Percentiles rank a stretch among this genome's conserved stretches.
Conservation (phyloP, 805 yeast species). For the Grigorovia yakushimaensis region DNA sequence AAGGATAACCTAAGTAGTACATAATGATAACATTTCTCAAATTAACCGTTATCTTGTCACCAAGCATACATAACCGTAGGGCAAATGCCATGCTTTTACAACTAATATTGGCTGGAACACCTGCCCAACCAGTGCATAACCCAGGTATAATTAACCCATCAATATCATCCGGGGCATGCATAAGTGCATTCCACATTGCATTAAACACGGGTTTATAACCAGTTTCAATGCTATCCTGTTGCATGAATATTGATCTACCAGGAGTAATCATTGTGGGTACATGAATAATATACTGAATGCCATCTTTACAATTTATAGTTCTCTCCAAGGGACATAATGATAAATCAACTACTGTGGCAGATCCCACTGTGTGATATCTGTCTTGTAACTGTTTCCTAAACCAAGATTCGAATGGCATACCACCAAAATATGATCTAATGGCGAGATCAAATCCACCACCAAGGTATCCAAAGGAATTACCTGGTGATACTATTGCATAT, state of each 20-base stretch:
- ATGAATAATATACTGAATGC: conserved; percentile 20
- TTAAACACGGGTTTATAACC: conserved; percentile 24
- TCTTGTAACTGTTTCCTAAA: conserved; percentile 16
- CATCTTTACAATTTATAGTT: background rate
- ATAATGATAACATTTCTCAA: conserved; percentile 19
- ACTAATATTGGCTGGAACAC: conserved; percentile 20
- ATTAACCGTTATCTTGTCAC: conserved; percentile 13
- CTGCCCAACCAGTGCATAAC: conserved; percentile 26
- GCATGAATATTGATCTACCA: conserved; percentile 9
- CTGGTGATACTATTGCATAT: conserved; percentile 39
- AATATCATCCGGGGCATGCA: conserved; percentile 12
- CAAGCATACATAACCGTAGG: conserved; percentile 14
- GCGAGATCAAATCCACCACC: conserved; percentile 44
- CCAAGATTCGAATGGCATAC: conserved; percentile 20
- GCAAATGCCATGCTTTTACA: conserved; percentile 26
- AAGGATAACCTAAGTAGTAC: conserved; percentile 19
- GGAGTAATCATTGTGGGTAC: conserved; percentile 29
- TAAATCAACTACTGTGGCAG: conserved; percentile 17
- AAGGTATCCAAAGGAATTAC: conserved; percentile 40
- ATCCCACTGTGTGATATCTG: conserved; percentile 20
- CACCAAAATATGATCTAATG: conserved; percentile 20
- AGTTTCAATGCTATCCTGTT: conserved; percentile 10
- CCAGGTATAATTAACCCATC: conserved; percentile 25
- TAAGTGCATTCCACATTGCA: conserved; percentile 22
- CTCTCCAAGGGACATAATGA: conserved; percentile 4